Evolutionary conservation across 352 stramenopile genomes (phyloP).

Genomic region (Phytophthora melonis): DNA sequence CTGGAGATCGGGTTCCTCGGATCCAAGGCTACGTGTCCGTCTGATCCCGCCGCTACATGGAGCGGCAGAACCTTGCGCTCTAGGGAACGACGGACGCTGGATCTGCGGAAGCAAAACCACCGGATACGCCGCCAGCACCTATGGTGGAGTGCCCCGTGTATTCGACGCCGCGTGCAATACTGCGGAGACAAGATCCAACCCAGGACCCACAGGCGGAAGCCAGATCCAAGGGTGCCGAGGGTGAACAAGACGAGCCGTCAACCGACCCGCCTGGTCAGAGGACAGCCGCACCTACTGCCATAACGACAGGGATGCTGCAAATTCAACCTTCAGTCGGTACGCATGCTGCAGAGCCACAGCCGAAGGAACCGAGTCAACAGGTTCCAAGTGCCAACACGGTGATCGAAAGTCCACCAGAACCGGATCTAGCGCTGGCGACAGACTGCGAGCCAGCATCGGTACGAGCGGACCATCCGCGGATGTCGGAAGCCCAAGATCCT

Average conservation of each 20-base stretch:
- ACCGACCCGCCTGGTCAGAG: neutral
- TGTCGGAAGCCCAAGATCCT: too few species aligned
- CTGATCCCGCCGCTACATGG: neutral
- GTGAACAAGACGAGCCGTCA: neutral
- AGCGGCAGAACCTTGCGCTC: conserved; percentile 23
- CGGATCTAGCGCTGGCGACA: too few species aligned
- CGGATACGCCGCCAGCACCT: neutral
- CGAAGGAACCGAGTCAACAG: too few species aligned
- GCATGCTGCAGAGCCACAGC: too few species aligned
- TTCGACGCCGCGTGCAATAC: neutral
- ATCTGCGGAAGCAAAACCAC: neutral
- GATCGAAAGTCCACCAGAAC: too few species aligned
- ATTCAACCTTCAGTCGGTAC: too few species aligned
- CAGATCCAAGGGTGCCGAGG: neutral
- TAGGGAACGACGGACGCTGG: neutral
- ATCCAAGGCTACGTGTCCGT: conserved; percentile 18
- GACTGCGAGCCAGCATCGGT: too few species aligned
- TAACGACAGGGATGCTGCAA: too few species aligned
- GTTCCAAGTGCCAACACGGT: too few species aligned
- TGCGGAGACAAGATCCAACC: neutral
- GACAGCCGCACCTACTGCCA: neutral
- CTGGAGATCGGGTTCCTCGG: conserved; percentile 4
- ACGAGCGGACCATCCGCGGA: too few species aligned
- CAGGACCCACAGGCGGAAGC: too few species aligned
- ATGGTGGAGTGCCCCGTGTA: neutral